Evolutionary conservation across 176 grass and related monocot species (phyloP), one percentile per base, ranked within the genome.

Genomic region (Ampelocalamus luodianensis): DNA sequence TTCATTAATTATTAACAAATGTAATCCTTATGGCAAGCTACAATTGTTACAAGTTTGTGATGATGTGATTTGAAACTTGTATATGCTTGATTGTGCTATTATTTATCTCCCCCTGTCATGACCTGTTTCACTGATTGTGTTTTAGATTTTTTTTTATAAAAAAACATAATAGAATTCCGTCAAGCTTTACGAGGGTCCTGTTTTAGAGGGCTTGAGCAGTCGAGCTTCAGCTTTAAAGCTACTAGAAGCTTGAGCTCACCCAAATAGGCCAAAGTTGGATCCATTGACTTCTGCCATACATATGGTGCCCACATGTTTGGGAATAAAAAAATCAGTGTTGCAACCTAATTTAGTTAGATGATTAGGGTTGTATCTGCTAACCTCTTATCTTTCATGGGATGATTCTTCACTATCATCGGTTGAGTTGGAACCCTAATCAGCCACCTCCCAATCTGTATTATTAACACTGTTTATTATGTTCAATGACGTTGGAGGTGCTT

Each of bases 21-120:
- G 49, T 50, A 45, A 55, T 67, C 40, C 48, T 61, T 29, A 63
- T 73, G 39, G 17, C 39, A 68, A 3, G 49, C 37, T 42, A 23
- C 22, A 42, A 22, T 53, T 1, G 22, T 12, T 77, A 34, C 17
- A 79, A 83, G 6, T 29, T 79, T 46, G 16, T 66, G 7, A 56
- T 79, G 13, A 32, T 60, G 43, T 79, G 56, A 14, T 61, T 76
- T 42, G 37, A 79, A 74, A 72, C 38, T 69, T 78, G 5, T 82
- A 0, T 76, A 37, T 84, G 24, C 22, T 40, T 77, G 66, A 38
- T 74, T 58, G 44, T 54, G 49, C 15, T 64, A 49, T 20, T 24
- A 1, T 82, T 44, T 45, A 16, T 44, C 11, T 74, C 2, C 17
- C 66, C 10, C 5, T 59, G 36, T 18, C 36, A 27, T 23, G 73